A percentile compares a stretch with the other conserved stretches of the same genome.
Evolutionary conservation across 106 monocot genomes (phyloP).

Genomic region (Iris macrosiphon): DNA sequence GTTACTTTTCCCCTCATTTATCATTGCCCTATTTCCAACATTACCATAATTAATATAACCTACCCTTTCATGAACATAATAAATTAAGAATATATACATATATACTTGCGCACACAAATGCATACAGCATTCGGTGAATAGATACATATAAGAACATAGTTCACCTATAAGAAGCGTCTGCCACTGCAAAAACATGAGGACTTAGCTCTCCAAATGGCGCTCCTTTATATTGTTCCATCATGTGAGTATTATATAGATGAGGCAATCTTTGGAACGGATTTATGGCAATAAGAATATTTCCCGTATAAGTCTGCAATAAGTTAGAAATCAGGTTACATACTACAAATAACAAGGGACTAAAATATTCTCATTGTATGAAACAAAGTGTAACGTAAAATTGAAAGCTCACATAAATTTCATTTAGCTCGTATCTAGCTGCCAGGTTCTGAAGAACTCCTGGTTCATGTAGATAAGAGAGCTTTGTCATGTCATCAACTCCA

Average conservation of each 20-base stretch:
- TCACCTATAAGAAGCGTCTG: constrained; percentile 59
- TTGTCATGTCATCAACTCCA: constrained; percentile 80
- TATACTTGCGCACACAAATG: background rate
- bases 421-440: constrained; percentile 40
- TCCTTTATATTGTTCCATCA: constrained; percentile 62
- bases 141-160: background rate
- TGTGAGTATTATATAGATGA: constrained; percentile 38
- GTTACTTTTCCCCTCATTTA: constrained; percentile 55
- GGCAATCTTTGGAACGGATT: constrained; percentile 66
- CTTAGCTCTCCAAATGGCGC: constrained; percentile 41
- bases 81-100: background rate
- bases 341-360: background rate
- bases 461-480: constrained; percentile 65
- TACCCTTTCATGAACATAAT: background rate
- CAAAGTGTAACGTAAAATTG: too few relatives aligned
- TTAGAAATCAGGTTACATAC: background rate
- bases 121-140: background rate
- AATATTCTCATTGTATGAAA: background rate
- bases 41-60: background rate
- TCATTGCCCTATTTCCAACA: constrained; percentile 40
- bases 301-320: constrained; percentile 43
- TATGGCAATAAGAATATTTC: constrained; percentile 55
- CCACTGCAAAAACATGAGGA: constrained; percentile 64
- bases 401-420: constrained; percentile 60
- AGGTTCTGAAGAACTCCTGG: constrained; percentile 69